Evolutionary conservation across 192 early-diverging fungal genomes (phyloP).

Genomic region (Gamsiella multidivaricata): DNA sequence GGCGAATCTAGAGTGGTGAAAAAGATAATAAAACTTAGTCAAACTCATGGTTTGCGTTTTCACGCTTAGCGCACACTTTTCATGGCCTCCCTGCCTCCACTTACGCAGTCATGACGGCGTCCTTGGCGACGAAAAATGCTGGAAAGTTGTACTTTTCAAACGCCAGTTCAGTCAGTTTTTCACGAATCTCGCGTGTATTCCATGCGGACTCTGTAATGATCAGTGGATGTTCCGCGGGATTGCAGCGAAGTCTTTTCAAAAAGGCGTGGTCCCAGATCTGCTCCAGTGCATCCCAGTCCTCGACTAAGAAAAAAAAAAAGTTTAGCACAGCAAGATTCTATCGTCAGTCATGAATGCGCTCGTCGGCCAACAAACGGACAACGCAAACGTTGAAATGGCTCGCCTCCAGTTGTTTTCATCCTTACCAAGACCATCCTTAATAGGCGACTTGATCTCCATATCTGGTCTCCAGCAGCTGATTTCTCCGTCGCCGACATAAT

Average conservation of each 20-base stretch:
- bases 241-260: slow-evolving; percentile 72
- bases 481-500: slow-evolving; percentile 78
- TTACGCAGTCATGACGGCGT: slow-evolving; percentile 92
- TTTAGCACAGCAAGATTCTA: background rate
- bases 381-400: background rate
- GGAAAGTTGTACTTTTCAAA: slow-evolving; percentile 95
- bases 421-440: slow-evolving; percentile 88
- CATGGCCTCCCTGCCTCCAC: slow-evolving; percentile 25
- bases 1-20: slow-evolving; percentile 73
- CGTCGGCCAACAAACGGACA: background rate
- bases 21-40: background rate
- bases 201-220: slow-evolving; percentile 93
- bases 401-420: background rate
- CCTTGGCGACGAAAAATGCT: slow-evolving; percentile 94
- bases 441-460: slow-evolving; percentile 87
- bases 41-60: background rate
- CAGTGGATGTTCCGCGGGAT: slow-evolving; percentile 90
- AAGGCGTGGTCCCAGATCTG: slow-evolving; percentile 91
- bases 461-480: slow-evolving; percentile 75
- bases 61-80: background rate
- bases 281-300: slow-evolving; percentile 95
- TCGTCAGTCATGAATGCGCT: background rate
- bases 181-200: slow-evolving; percentile 85
- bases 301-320: slow-evolving; percentile 66
- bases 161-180: slow-evolving; percentile 90